Base-by-base conservation (phyloP, 1,284 basidiomycete species). In the Pseudozyma sp. region DNA sequence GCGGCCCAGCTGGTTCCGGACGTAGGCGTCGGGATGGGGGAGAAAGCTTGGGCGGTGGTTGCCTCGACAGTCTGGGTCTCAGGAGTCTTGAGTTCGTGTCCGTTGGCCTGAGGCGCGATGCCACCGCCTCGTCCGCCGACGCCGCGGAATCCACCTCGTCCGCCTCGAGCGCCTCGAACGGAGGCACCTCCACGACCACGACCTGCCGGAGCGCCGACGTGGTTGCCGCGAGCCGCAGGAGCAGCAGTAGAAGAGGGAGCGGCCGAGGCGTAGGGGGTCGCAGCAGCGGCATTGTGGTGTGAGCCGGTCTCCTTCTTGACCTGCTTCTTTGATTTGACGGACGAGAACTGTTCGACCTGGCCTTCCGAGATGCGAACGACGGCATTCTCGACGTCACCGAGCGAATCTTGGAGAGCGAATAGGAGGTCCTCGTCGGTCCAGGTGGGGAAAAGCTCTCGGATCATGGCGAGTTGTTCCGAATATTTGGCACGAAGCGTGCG, bases 351-450 rank as follows among this genome's bases (percentile, higher is more conserved):
- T 84, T 91, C 89, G 46, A 88, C 91, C 74, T 88, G 88, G 80
- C 93, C 93, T 85, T 94, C 93, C 58, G 87, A 89, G 78, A 95
- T 94, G 81, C 91, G 88, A 16, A 88, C 89, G 17, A 89, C 92
- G 59, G 92, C 92, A 54, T 90, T 78, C 79, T 92, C 87, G 54
- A 91, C 86, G 82, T 94, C 92, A 46, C 93, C 93, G 46, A 85
- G 86, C 29, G 90, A 89, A 80, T 95, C 94, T 56, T 85, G 80
- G 45, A 95, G 88, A 48, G 92, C 87, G 35, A 91, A 90, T 70
- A 90, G 88, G 64, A 95, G 88, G 85, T 94, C 93, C 82, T 94
- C 92, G 77, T 88, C 88, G 82, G 91, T 89, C 90, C 90, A 94
- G 77, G 85, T 80, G 11, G 92, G 90, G 84, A 94, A 94, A 67